Evolutionary conservation across 768 basidiomycete genomes (phyloP), one percentile per base, ranked within the genome.

Genomic region (Scleroderma bovista): DNA sequence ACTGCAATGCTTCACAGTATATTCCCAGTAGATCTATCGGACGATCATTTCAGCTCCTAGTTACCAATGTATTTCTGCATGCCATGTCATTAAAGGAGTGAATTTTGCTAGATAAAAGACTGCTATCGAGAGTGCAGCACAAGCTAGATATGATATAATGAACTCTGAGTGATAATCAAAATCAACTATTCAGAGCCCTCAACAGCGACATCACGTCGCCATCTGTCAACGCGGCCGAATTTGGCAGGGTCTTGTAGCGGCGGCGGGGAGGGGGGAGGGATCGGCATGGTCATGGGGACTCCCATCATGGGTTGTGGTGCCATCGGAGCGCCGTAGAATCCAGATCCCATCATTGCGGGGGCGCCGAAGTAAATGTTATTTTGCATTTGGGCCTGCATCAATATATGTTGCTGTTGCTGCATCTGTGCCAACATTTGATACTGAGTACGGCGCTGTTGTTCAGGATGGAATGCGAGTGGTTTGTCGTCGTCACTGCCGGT

Each of bases 371-470:
- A 83, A 76, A 90, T 83, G 60, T 70, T 83, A 52, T 78, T 83
- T 34, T 84, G 81, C 72, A 88, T 72, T 58, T 89, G 89, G 33
- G 85, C 79, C 55, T 85, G 85, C 76, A 87, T 77, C 77, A 86
- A 77, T 70, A 87, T 75, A 60, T 80, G 78, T 50, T 81, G 80
- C 64, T 83, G 74, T 47, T 78, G 78, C 53, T 81, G 79, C 38
- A 66, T 59, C 43, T 69, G 66, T 15, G 64, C 57, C 36, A 72
- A 60, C 66, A 75, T 70, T 42, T 71, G 64, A 52, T 71, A 70
- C 57, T 77, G 75, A n/a, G 84, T 81, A 53, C 79, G 78, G 48
- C 86, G 81, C 57, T 89, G 85, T 56, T 91, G 88, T 57, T 89
- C 86, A 12, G 86, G 86, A 60, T 87, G 86, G 52, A 84, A 68